Conservation (phyloP, 2,329 filamentous ascomycete genomes). For the Arthrobotrys sinensis region DNA sequence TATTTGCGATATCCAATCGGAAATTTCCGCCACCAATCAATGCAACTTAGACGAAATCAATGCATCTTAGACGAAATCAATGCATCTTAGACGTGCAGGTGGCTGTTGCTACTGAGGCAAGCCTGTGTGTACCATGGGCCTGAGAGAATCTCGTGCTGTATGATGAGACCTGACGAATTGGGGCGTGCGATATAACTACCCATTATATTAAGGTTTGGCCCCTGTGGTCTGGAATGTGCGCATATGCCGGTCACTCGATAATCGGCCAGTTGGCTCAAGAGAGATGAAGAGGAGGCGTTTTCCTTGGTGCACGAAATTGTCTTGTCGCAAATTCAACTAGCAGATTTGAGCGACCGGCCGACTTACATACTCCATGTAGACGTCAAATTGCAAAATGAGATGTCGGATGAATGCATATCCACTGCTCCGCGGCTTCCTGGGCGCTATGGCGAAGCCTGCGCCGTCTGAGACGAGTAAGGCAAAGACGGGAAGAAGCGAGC, state of each 20-base stretch:
- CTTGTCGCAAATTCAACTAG: not conserved
- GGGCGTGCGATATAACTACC: not conserved
- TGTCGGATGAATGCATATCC: slow-evolving; percentile 3
- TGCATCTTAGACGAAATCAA: slow-evolving; percentile 7
- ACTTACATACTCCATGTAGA: not conserved
- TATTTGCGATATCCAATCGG: slow-evolving; percentile 38
- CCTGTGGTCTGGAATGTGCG: not conserved
- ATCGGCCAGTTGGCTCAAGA: not conserved
- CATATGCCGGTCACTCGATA: not conserved
- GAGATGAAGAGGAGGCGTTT: not conserved
- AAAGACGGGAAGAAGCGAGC: slow-evolving; percentile 58
- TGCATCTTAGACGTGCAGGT: slow-evolving; percentile 41
- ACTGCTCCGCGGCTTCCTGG: slow-evolving; percentile 41
- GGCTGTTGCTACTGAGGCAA: not conserved
- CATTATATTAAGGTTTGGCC: slow-evolving; percentile 4
- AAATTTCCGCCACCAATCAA: slow-evolving; percentile 14
- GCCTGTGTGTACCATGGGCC: slow-evolving; percentile 4
- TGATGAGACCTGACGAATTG: not conserved
- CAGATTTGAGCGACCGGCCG: slow-evolving; percentile 10
- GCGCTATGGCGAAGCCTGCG: not conserved
- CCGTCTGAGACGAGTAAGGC: slow-evolving; percentile 11
- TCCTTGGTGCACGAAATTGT: not conserved
- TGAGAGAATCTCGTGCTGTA: not conserved
- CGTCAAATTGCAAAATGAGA: slow-evolving; percentile 22
- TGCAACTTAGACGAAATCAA: slow-evolving; percentile 7